A percentile compares a stretch with the other conserved stretches of the same genome.
Evolutionary conservation across 192 early-diverging fungal species (phyloP).

Genomic region (Oehlia diaphana): DNA sequence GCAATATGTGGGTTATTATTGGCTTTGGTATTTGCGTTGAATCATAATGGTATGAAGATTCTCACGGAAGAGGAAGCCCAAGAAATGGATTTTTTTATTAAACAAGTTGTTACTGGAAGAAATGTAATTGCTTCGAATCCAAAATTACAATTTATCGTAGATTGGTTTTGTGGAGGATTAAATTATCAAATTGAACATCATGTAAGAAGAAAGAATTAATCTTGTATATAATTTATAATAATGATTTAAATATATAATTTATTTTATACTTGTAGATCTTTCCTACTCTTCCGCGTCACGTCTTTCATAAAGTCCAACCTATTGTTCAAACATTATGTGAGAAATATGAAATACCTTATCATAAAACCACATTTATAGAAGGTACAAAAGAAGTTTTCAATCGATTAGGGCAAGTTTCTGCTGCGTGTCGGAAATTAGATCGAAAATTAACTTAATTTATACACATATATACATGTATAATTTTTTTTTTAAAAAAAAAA

Average conservation of each 20-base stretch:
- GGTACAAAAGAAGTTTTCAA: conserved; percentile 67
- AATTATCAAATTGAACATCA: conserved; percentile 91
- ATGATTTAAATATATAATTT: neutral
- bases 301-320: conserved; percentile 62
- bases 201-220: conserved; percentile 35
- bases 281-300: conserved; percentile 77
- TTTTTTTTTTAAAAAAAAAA: no score
- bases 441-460: conserved; percentile 16
- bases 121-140: conserved; percentile 59
- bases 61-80: conserved; percentile 62
- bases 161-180: conserved; percentile 84
- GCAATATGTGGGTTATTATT: conserved; percentile 69
- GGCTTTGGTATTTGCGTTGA: conserved; percentile 75
- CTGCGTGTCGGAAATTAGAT: conserved; percentile 5
- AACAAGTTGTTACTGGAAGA: conserved; percentile 77
- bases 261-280: conserved; percentile 50
- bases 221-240: neutral
- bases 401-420: conserved; percentile 48
- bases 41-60: conserved; percentile 88
- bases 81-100: conserved; percentile 72
- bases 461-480: no score
- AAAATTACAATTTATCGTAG: conserved; percentile 23
- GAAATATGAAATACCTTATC: conserved; percentile 66
- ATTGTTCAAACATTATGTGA: conserved; percentile 65
- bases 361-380: conserved; percentile 56